A percentile compares a stretch with the other conserved stretches of the same genome.
Conservation (phyloP, 2,329 filamentous ascomycete genomes). For the Parastagonospora avenae region DNA sequence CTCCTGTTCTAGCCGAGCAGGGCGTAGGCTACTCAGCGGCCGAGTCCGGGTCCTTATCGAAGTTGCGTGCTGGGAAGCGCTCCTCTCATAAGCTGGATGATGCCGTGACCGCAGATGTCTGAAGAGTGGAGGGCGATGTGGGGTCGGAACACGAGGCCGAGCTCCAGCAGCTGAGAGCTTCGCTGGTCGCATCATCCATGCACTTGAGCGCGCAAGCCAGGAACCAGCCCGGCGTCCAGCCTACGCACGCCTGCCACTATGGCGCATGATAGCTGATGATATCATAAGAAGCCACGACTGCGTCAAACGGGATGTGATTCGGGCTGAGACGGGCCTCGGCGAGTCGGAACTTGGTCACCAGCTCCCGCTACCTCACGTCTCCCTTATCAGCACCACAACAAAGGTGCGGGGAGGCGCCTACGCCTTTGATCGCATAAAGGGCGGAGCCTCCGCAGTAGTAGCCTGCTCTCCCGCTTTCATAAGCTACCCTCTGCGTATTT, state of each 20-base stretch:
- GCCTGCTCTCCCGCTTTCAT: constrained; percentile 25
- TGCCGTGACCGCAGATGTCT: constrained; percentile 35
- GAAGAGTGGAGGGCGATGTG: constrained; percentile 25
- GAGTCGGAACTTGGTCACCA: constrained; percentile 34
- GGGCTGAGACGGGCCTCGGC: constrained; percentile 35
- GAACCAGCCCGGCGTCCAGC: constrained; percentile 34
- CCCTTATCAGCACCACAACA: constrained; percentile 34
- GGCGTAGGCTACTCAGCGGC: constrained; percentile 23
- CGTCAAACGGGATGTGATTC: constrained; percentile 32
- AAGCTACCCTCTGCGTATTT: constrained; percentile 16
- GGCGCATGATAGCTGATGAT: constrained; percentile 42
- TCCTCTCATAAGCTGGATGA: constrained; percentile 26
- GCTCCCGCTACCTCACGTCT: constrained; percentile 29
- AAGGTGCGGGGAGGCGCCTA: constrained; percentile 28
- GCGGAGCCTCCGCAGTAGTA: constrained; percentile 15
- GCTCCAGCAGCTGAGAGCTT: constrained; percentile 9
- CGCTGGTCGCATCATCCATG: constrained; percentile 9
- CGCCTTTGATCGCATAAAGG: constrained; percentile 37
- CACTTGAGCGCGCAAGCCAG: constrained; percentile 10
- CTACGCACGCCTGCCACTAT: constrained; percentile 40
- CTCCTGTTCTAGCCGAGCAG: constrained; percentile 18
- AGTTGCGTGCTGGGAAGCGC: constrained; percentile 25
- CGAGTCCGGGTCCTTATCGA: constrained; percentile 36
- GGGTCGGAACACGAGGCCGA: constrained; percentile 19
- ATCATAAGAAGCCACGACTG: constrained; percentile 26